These are phyloP conservation scores for Claviceps citrina DNA, from an alignment of 2,329 filamentous ascomycete species.

Conservation along the genomic window DNA sequence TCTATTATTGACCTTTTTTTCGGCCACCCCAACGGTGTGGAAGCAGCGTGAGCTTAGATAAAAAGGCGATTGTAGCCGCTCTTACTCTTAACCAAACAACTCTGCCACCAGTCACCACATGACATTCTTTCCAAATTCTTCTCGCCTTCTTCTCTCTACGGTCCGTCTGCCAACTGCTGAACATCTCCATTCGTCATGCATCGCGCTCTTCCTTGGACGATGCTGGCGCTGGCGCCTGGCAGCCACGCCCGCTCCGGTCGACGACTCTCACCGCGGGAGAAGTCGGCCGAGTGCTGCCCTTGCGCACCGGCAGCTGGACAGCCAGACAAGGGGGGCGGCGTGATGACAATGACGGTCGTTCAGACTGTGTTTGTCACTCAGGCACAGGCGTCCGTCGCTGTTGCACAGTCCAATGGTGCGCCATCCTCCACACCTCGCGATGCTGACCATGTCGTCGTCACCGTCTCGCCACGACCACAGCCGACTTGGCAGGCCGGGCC, in stretches of 20 bases:
- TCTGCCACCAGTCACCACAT: neutral
- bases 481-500: neutral
- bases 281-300: slow-evolving; percentile 16
- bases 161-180: neutral
- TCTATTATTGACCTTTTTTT: too few species aligned
- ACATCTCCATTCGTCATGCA: slow-evolving; percentile 10
- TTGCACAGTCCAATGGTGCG: slow-evolving; percentile 4
- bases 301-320: slow-evolving; percentile 12
- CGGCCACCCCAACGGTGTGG: too few species aligned
- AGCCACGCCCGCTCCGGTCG: slow-evolving; percentile 14
- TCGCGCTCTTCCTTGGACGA: slow-evolving; percentile 12
- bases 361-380: slow-evolving; percentile 16
- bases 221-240: slow-evolving; percentile 14
- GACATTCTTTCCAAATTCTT: too few species aligned
- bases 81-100: neutral
- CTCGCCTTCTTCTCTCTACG: too few species aligned
- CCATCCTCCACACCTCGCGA: neutral
- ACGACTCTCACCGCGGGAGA: slow-evolving; percentile 9
- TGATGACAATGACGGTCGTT: slow-evolving; percentile 15
- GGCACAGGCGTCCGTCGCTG: slow-evolving; percentile 4
- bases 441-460: slow-evolving; percentile 4
- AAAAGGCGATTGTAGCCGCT: slow-evolving; percentile 2
- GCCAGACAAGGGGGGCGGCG: slow-evolving; percentile 7
- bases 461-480: slow-evolving; percentile 6
- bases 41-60: slow-evolving; percentile 1